Percentiles rank a stretch among this genome's conserved stretches.
Evolutionary conservation across 75 land plant genomes (phyloP).

Genomic region (Pinus taeda): DNA sequence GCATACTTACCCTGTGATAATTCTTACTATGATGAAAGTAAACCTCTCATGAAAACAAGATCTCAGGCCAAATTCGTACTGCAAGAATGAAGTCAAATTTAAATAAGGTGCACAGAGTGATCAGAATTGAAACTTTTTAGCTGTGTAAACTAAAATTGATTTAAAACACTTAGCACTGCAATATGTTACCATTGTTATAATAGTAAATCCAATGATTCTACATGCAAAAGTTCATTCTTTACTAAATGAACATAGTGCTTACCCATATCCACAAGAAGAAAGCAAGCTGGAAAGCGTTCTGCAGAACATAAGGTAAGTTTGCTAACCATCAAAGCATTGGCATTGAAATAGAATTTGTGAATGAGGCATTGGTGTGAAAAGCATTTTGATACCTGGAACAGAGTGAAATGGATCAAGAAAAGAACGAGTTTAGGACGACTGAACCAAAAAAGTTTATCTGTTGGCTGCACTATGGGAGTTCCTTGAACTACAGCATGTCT

Average conservation of each 20-base stretch:
- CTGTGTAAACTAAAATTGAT: background rate
- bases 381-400: slow-evolving; percentile 44
- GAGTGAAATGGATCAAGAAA: slow-evolving; percentile 42
- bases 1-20: slow-evolving; percentile 22
- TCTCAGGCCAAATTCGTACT: slow-evolving; percentile 34
- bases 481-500: slow-evolving; percentile 11
- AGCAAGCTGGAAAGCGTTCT: slow-evolving; percentile 44
- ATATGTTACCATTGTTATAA: too few species aligned
- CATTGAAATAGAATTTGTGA: background rate
- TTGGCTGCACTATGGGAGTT: slow-evolving; percentile 20
- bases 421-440: slow-evolving; percentile 33
- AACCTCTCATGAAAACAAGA: slow-evolving; percentile 38
- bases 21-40: slow-evolving; percentile 20
- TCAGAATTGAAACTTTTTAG: background rate
- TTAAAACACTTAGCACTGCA: background rate
- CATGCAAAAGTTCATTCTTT: background rate
- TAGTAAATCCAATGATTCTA: too few species aligned
- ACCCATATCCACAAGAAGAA: slow-evolving; percentile 42
- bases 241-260: slow-evolving; percentile 4
- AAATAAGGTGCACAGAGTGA: background rate
- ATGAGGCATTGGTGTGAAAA: background rate
- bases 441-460: slow-evolving; percentile 64
- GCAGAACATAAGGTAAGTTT: background rate
- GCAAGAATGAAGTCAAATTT: slow-evolving; percentile 12
- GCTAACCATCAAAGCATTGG: background rate